Evolutionary conservation across 768 basidiomycete species (phyloP), one percentile per base, ranked within the genome.

Genomic region (Amanita inopinata): DNA sequence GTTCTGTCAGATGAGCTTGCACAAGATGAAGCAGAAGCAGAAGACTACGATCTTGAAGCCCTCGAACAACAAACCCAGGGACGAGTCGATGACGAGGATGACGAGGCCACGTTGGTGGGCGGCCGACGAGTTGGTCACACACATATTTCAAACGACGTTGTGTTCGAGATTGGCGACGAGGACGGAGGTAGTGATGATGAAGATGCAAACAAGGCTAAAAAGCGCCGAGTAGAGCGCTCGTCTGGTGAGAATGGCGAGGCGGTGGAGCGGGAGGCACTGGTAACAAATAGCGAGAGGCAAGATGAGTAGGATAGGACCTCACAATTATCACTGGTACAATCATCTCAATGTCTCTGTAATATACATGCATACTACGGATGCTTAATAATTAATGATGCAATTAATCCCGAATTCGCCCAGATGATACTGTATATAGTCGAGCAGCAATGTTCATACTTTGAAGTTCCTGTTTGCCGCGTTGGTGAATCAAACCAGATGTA

Each of bases 1-100:
- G 80, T 90, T 25, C 92, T 97, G 84, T 93, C 89, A 18, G 93
- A 97, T 50, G 96, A 99, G 65, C 63, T 98, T 40, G 90, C 96
- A 18, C 91, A 93, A 63, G 84, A 92, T 53, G 90, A 93, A 55
- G 82, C 84, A 53, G 92, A 93, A 50, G 93, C 89, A 0, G 88
- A 96, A 56, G 84, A 92, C 56, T 93, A 90, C 53, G 90, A 92
- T 54, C 67, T 89, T 19, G 90, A 91, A 52, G 67, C 83, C 10
- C 66, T 92, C 41, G 74, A 80, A 51, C 63, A 54, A 39, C 78
- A 80, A 24, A 67, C 69, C 1, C 59, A 65, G 23, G 59, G 61
- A 10, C 65, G 70, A 22, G 73, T 73, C 20, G 79, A 82, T 2
- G 74, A 78, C 38, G 77, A 80, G 39, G 82, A 80, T 46, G 81